phyloP scores from a whole-genome alignment of 305 asterid species.

The Plantago lanceolata region DNA sequence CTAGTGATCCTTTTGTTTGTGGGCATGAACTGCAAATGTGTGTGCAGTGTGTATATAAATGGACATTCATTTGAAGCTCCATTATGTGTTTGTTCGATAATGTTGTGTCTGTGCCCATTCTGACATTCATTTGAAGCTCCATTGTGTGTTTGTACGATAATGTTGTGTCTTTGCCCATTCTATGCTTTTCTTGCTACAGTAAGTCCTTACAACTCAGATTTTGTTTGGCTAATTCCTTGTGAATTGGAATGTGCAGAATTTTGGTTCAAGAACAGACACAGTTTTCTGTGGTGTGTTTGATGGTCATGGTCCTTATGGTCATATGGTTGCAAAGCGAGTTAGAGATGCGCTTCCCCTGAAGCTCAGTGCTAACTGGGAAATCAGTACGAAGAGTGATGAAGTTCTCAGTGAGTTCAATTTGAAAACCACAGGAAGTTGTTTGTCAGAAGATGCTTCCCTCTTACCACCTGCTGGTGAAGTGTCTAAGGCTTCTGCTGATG shows the following conservation, averaged over 20 bases:
- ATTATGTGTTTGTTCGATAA: not conserved
- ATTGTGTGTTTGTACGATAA: no score
- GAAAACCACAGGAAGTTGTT: conserved; percentile 35
- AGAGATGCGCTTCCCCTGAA: conserved; percentile 64
- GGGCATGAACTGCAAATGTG: not conserved
- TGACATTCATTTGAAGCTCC: no score
- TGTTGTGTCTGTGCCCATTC: not conserved
- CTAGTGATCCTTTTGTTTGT: not conserved
- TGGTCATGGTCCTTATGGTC: conserved; percentile 85
- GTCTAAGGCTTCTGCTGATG: conserved; percentile 46
- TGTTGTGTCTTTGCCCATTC: no score
- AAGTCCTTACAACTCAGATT: conserved; percentile 9
- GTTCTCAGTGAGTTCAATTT: conserved; percentile 42
- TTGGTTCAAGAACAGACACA: conserved; percentile 77
- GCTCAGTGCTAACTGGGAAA: conserved; percentile 32
- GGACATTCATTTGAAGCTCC: no score
- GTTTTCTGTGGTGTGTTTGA: conserved; percentile 78
- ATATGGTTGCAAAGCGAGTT: conserved; percentile 74
- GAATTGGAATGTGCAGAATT: conserved; percentile 49
- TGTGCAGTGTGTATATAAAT: not conserved
- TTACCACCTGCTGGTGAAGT: conserved; percentile 42
- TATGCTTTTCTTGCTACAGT: conserved; percentile 1
- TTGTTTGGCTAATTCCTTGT: conserved; percentile 17
- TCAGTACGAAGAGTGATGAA: conserved; percentile 38
- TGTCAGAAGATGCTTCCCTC: conserved; percentile 49